Evolutionary conservation across 169 alveolate genomes (phyloP), one percentile per base, ranked within the genome.

Genomic region (Plasmodium falciparum): DNA sequence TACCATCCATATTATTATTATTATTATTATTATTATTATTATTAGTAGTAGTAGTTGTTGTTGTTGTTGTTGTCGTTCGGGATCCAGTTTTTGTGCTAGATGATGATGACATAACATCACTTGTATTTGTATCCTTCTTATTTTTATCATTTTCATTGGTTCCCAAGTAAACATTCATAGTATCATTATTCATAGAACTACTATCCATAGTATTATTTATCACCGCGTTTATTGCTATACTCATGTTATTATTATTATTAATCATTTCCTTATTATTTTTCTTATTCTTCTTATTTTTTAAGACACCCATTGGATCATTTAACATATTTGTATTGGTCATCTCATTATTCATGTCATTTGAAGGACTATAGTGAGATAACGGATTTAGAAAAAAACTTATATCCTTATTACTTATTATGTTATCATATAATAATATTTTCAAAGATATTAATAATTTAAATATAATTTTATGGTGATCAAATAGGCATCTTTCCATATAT

Each of bases 401-500:
- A 93, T 98, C 99, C 39, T 93, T 96, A 13, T 94, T 91, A 43
- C 95, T 95, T 67, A 97, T 91, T 78, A 95, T 96, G 43, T 96
- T 97, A 49, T 97, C 98, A 90, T 97, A 96, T 58, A 96, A 94
- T 85, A 97, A 88, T 66, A 98, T 96, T 93, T 97, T 98, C 92
- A 97, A 92, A 69, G 98, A 95, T 89, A 97, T 96, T 97, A 97
- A 95, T 73, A 97, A 93, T 85, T 97, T 96, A 94, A 97, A 98
- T 52, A 98, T 97, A 74, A 96, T 96, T 95, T 98, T 98, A 91
- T 98, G 99, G 65, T 97, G 97, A 94, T 98, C 99, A 91, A 97
- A 97, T 62, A 98, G 97, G 33, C 99, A 99, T 93, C 99, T 95
- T 88, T 97, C 98, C 93, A 98, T 97, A 93, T 97, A 98, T 80